Base-by-base conservation (phyloP, 768 basidiomycete species). In the Pilatotrama ljubarskyi region DNA sequence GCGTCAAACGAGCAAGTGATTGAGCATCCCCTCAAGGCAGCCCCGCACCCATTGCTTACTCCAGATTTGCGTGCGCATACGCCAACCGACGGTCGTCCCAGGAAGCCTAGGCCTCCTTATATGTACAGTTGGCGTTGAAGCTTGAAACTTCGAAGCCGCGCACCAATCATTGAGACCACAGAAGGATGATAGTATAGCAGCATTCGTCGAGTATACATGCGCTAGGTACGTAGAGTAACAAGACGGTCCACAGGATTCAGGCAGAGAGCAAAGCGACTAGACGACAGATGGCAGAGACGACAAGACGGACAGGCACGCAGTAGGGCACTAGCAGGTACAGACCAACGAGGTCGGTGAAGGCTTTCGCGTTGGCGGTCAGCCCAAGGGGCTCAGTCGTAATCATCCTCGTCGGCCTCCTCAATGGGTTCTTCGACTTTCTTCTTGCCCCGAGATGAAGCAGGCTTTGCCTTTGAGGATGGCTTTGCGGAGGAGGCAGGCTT, bases 341-440 rank as follows among this genome's bases (percentile, higher is more conserved):
- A 18, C 47, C 25, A 29, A 26, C 5, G 44, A 47, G 2, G 10
- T 18, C 43, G 22, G 46, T 20, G 22, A 5, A 35, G n/a, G 15
- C 5, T 22, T 48, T 11, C 17, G 14, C 15, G n/a, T 36, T 7
- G 32, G n/a, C 20, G 20, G 5, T 32, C 29, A n/a, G n/a, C n/a
- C n/a, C n/a, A n/a, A n/a, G n/a, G n/a, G n/a, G 29, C 29, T 47
- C 40, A 55, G n/a, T 52, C 48, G 20, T 62, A 54, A 50, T 61
- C 63, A 5, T 70, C 69, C 29, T 64, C 58, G 41, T 67, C 66
- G 35, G 60, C 57, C 49, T 68, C 70, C 48, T 64, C 55, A 24
- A 51, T 42, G 48, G 53, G 52, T 47, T 64, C 62, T 26, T 54
- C 65, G 5, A 22, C 48, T 63, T 67, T 64, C 62, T 67, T 68